Evolutionary conservation across 2,329 filamentous ascomycete species (phyloP).

Genomic region (Zelopaecilomyces penicillatus): DNA sequence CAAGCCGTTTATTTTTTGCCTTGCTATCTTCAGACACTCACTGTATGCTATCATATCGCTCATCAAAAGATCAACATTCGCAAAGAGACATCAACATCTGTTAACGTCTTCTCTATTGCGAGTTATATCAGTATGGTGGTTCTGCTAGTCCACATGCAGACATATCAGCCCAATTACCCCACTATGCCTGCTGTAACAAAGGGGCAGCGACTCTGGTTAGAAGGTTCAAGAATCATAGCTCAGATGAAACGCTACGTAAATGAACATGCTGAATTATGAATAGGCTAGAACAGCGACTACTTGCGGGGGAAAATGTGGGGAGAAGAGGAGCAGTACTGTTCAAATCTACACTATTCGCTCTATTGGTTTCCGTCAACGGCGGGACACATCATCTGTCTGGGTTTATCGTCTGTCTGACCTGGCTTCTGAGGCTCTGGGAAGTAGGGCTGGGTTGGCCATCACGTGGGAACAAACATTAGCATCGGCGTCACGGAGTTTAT

Average conservation of each 20-base stretch:
- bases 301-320: too few species aligned
- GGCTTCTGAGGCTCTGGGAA: too few species aligned
- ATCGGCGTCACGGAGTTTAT: neutral
- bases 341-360: too few species aligned
- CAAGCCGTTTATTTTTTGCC: neutral
- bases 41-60: constrained; percentile 66
- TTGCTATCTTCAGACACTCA: constrained; percentile 48
- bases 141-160: constrained; percentile 58
- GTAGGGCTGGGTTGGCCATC: too few species aligned
- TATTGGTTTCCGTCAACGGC: too few species aligned
- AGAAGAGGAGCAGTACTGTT: too few species aligned
- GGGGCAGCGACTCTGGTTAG: constrained; percentile 23
- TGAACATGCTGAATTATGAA: constrained; percentile 23
- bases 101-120: constrained; percentile 67
- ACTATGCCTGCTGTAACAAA: constrained; percentile 48
- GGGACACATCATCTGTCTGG: neutral
- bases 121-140: constrained; percentile 69
- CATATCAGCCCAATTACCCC: constrained; percentile 52
- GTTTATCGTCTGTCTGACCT: neutral
- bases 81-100: constrained; percentile 69
- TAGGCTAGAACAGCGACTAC: too few species aligned
- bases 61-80: constrained; percentile 73
- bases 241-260: constrained; percentile 21
- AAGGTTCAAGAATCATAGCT: constrained; percentile 21
- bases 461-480: neutral